Base-by-base conservation (phyloP, 768 basidiomycete species). In the Kwoniella botswanensis region DNA sequence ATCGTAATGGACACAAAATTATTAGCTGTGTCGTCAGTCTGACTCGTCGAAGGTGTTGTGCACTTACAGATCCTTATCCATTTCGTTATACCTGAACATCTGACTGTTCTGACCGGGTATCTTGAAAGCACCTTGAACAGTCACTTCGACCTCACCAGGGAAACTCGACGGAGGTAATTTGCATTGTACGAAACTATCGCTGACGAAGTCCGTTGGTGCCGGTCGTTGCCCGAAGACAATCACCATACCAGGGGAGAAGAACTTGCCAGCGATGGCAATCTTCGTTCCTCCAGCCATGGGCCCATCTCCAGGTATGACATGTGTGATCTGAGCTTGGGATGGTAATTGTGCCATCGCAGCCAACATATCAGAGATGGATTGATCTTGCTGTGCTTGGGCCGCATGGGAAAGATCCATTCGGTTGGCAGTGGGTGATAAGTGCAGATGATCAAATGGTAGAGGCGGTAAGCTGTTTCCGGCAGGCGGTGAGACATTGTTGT, bases 211-310 rank as follows among this genome's bases (percentile, higher is more conserved):
- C 68, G 92, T 90, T 65, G 84, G 76, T 43, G 82, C 84, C 1
- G 88, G 81, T 11, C 89, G 86, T 75, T 91, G 92, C 26, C 96
- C 96, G 83, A 99, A 99, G 2, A 93, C 85, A 75, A 93, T 92
- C 64, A 92, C 89, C 65, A 84, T 78, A 35, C 83, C 84, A 9
- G 77, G 81, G 6, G 79, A 64, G 84, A 99, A 98, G 82, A 94
- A 93, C 63, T 91, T 89, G 10, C 97, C 97, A 7, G 97, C 88
- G 18, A 99, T 86, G 1, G 96, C 98, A 43, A 99, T 91, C 84
- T 97, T 94, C 74, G 93, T 94, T 1, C 96, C 96, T 42, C 95
- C 95, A 70, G 91, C 89, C 22, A 92, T 94, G 11, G 94, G 93
- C 13, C 94, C 85, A 67, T 84, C 84, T 59, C 76, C 79, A 10